These are phyloP conservation scores for Scenedesmus sp. DNA, from an alignment of 163 green algal species.

Conservation along the genomic window DNA sequence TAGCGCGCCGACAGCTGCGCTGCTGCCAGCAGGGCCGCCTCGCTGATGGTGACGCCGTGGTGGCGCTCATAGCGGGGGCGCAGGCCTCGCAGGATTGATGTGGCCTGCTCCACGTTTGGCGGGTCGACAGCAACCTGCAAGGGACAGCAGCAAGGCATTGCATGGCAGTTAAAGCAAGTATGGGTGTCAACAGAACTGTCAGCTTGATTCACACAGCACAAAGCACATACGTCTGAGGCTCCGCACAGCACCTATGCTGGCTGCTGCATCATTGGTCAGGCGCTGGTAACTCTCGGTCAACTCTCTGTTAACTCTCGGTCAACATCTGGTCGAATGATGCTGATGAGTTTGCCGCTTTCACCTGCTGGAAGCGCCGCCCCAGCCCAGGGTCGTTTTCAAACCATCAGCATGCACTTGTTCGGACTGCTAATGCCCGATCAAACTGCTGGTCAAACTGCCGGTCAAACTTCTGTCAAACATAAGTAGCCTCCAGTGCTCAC, in stretches of 20 bases:
- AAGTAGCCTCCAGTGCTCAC: slow-evolving; percentile 9
- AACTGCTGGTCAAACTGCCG: not conserved
- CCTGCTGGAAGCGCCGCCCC: slow-evolving; percentile 80
- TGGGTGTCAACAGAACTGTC: too few species aligned
- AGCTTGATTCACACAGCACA: too few species aligned
- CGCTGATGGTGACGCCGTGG: slow-evolving; percentile 67
- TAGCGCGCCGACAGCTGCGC: slow-evolving; percentile 77
- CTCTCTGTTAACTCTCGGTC: not conserved
- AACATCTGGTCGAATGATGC: not conserved
- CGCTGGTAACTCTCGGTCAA: not conserved
- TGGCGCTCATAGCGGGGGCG: slow-evolving; percentile 71
- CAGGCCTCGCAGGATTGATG: slow-evolving; percentile 76
- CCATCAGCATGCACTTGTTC: slow-evolving; percentile 82
- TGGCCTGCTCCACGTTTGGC: slow-evolving; percentile 59
- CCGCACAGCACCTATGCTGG: too few species aligned
- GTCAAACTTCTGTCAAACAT: not conserved
- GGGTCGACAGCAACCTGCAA: slow-evolving; percentile 74
- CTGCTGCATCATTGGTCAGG: too few species aligned
- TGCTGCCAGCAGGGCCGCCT: slow-evolving; percentile 69
- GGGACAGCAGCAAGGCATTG: not conserved
- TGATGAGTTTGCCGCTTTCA: not conserved
- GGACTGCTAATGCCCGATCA: not conserved
- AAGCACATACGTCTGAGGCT: too few species aligned
- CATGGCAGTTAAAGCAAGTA: too few species aligned
- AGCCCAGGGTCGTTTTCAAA: slow-evolving; percentile 83